These are phyloP conservation scores for Rhizopogon rudus DNA, from an alignment of 768 basidiomycete genomes.

Conservation along the genomic window DNA sequence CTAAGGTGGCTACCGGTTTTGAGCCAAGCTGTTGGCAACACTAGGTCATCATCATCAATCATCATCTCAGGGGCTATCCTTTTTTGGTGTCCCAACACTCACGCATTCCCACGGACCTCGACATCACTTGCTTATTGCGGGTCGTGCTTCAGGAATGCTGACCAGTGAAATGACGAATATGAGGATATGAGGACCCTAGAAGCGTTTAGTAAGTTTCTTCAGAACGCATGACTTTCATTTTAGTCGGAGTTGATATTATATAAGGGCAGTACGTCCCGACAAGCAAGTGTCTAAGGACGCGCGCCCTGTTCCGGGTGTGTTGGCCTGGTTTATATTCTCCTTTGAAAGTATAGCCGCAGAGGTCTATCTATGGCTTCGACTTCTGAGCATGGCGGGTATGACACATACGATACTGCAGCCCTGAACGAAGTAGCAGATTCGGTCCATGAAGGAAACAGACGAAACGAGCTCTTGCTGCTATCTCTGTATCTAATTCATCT, in stretches of 20 bases:
- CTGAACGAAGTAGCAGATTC: not conserved
- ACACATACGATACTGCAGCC: not conserved
- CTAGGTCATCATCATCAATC: not conserved
- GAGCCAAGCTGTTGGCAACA: too few relatives aligned
- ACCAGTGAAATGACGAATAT: not conserved
- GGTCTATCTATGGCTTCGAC: not conserved
- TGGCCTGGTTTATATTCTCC: not conserved
- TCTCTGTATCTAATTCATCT: not conserved
- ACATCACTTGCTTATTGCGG: not conserved
- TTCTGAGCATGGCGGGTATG: not conserved
- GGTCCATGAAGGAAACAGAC: not conserved
- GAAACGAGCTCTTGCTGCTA: not conserved
- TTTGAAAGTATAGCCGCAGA: not conserved
- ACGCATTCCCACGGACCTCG: constrained; percentile 17
- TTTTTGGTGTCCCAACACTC: constrained; percentile 15
- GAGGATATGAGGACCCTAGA: not conserved
- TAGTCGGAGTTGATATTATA: not conserved
- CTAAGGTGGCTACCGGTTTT: too few relatives aligned
- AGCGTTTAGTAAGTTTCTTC: too few relatives aligned
- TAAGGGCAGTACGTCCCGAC: too few relatives aligned
- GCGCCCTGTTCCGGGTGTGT: not conserved
- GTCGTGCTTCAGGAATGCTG: not conserved
- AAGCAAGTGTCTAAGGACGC: not conserved
- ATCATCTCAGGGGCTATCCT: constrained; percentile 11
- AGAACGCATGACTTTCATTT: not conserved